Evolutionary conservation across 2,329 filamentous ascomycete species (phyloP), one percentile per base, ranked within the genome.

Genomic region (Colletotrichum higginsianum): DNA sequence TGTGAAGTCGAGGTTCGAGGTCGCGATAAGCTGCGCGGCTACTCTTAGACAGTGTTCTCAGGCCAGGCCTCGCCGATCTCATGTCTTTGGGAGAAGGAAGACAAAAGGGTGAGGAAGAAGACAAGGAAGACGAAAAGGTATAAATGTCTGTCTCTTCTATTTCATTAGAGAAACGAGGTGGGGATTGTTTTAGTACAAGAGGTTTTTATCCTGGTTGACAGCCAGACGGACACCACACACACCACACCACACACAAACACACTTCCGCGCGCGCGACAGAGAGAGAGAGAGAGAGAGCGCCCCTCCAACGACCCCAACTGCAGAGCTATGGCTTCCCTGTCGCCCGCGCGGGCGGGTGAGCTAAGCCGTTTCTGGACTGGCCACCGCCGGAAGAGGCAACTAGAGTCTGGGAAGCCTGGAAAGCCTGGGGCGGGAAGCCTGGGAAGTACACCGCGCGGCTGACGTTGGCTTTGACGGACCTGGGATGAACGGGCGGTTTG

Each of bases 371-470:
- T 68, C n/a, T 44, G 60, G 65, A 44, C n/a, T 26, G 40, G 15
- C 15, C n/a, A 26, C 35, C 52, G 58, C 23, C 23, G 1, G 12
- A 66, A 13, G 65, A 42, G 18, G 50, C 15, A 38, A 40, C 40
- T 18, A 15, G 16, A 13, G 11, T 23, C 38, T 53, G 44, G 23
- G 38, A 35, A 35, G 30, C 30, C 30, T 35, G 8, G 6, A 30
- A 30, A 30, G 30, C 30, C 30, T 18, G 9, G 26, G 16, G 21
- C 21, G 21, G 21, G 15, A 30, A 30, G 30, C 30, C 30, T 18
- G 9, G 26, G 16, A 38, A 44, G 65, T 55, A 53, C 57, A 63
- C 65, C 68, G 68, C 68, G 68, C 68, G 68, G 68, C 44, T 58
- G 65, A 30, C 11, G 23, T 63, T 23, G 5, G 6, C 18, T 40